These are phyloP conservation scores for Ceratorhiza oryzae-sativae DNA, from an alignment of 1,284 basidiomycete species.

Conservation along the genomic window DNA sequence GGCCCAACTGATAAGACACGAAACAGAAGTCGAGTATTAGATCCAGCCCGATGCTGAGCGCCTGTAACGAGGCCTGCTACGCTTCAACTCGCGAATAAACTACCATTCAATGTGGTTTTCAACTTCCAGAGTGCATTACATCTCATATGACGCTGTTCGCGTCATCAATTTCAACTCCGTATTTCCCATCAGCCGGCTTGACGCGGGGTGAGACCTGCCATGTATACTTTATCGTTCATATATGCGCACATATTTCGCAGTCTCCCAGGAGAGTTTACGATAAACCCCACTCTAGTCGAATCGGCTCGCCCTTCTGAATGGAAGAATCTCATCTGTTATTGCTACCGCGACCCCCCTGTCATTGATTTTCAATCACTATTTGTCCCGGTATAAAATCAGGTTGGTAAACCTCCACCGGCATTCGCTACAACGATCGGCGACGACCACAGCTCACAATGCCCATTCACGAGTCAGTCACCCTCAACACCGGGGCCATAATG, in stretches of 20 bases:
- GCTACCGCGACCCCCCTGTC: neutral
- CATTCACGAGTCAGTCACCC: constrained; percentile 39
- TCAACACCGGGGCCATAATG: constrained; percentile 45
- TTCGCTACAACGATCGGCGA: neutral
- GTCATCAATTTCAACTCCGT: too few relatives aligned
- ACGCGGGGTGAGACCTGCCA: neutral
- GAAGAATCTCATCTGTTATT: neutral
- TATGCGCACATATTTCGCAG: neutral
- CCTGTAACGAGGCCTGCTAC: too few relatives aligned
- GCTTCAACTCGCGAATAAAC: too few relatives aligned
- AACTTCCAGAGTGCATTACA: too few relatives aligned
- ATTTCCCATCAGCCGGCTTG: neutral
- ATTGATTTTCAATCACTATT: neutral
- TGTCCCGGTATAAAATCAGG: neutral
- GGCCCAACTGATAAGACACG: too few relatives aligned
- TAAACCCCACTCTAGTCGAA: neutral
- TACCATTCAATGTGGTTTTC: too few relatives aligned
- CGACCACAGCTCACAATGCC: constrained; percentile 39
- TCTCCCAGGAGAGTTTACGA: neutral
- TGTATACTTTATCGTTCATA: neutral
- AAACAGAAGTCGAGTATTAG: too few relatives aligned
- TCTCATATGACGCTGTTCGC: too few relatives aligned
- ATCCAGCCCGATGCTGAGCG: too few relatives aligned
- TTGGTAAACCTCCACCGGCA: neutral
- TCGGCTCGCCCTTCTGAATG: neutral